phyloP scores from a whole-genome alignment of 371 early-diverging fungal species.

The Mycotypha africana region DNA sequence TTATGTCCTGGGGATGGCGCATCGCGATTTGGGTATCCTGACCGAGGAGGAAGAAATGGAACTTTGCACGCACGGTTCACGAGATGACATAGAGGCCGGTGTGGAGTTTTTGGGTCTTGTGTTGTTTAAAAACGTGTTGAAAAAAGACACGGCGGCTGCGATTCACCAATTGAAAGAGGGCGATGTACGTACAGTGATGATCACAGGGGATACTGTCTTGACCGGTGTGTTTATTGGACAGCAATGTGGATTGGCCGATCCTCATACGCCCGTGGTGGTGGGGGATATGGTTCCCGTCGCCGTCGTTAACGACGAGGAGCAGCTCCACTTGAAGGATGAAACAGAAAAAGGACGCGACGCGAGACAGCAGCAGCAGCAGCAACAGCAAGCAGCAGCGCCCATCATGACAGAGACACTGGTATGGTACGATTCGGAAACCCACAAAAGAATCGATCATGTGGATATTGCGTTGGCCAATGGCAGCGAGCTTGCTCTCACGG shows the following conservation, averaged over 20 bases:
- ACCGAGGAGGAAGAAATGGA: slow-evolving; percentile 27
- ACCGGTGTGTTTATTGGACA: slow-evolving; percentile 87
- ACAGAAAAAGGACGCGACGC: too few relatives aligned
- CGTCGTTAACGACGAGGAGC: slow-evolving; percentile 30
- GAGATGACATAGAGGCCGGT: slow-evolving; percentile 66
- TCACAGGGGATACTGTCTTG: slow-evolving; percentile 89
- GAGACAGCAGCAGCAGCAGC: too few relatives aligned
- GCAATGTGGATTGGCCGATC: slow-evolving; percentile 66
- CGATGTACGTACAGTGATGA: slow-evolving; percentile 79
- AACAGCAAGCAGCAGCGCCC: too few relatives aligned
- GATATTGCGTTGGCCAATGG: too few relatives aligned
- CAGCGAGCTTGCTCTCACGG: slow-evolving; percentile 66
- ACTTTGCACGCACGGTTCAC: slow-evolving; percentile 35
- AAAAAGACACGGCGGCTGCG: slow-evolving; percentile 68
- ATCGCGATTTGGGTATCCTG: slow-evolving; percentile 45
- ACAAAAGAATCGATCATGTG: slow-evolving; percentile 6
- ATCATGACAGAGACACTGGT: too few relatives aligned
- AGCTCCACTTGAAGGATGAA: slow-evolving; percentile 27
- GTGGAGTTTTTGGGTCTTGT: slow-evolving; percentile 68
- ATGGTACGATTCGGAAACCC: slow-evolving; percentile 24
- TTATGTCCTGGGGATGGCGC: slow-evolving; percentile 76
- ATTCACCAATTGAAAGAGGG: slow-evolving; percentile 75
- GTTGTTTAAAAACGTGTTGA: slow-evolving; percentile 87
- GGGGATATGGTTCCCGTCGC: slow-evolving; percentile 44
- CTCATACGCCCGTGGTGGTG: slow-evolving; percentile 31